These are phyloP conservation scores for Cordyceps fumosorosea DNA, from an alignment of 2,329 filamentous ascomycete species.

Conservation along the genomic window DNA sequence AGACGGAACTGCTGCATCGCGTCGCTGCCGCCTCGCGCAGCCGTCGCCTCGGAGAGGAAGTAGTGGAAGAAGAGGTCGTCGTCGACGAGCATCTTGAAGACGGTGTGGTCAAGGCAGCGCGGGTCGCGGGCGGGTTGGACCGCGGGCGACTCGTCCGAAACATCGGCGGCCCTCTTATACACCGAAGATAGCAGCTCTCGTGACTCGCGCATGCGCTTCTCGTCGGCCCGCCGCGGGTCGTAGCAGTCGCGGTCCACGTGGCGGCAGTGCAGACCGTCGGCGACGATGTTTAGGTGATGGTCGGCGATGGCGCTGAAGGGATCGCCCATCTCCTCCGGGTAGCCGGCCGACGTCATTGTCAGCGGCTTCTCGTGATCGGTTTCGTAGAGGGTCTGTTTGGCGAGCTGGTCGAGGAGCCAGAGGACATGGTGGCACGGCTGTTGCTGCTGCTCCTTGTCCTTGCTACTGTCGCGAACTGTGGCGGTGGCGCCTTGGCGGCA, in stretches of 20 bases:
- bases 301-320: constrained; percentile 43
- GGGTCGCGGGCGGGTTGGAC: constrained; percentile 24
- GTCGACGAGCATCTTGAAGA: constrained; percentile 47
- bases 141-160: constrained; percentile 32
- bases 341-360: constrained; percentile 37
- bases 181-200: constrained; percentile 46
- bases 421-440: constrained; percentile 45
- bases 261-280: constrained; percentile 45
- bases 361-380: constrained; percentile 29
- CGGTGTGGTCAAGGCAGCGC: constrained; percentile 42
- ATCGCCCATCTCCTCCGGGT: constrained; percentile 40
- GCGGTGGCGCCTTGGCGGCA: constrained; percentile 28
- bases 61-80: constrained; percentile 50
- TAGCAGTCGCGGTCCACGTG: constrained; percentile 25
- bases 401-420: constrained; percentile 49
- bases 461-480: too few relatives aligned
- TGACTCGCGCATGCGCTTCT: constrained; percentile 39
- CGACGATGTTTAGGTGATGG: constrained; percentile 45
- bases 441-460: not conserved
- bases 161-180: constrained; percentile 32
- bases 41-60: constrained; percentile 36
- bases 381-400: constrained; percentile 39
- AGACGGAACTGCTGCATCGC: constrained; percentile 42
- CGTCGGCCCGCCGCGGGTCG: constrained; percentile 24
- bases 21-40: constrained; percentile 32